Percentiles rank a stretch among this genome's conserved stretches.
Conservation (phyloP, 2,329 filamentous ascomycete genomes). For the Colletotrichum sp. region DNA sequence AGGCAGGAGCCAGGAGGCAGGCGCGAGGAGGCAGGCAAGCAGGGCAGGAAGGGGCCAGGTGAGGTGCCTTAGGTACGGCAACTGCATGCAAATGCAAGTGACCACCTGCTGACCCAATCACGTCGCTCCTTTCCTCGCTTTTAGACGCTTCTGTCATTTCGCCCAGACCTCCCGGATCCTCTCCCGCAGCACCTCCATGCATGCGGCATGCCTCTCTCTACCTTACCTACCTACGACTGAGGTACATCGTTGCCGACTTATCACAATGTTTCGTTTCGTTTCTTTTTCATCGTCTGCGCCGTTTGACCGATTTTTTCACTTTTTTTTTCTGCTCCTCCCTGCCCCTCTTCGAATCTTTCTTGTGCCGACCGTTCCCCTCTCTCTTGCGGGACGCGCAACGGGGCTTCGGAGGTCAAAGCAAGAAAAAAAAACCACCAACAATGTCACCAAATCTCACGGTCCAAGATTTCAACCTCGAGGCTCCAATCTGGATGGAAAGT, state of each 20-base stretch:
- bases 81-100: background rate
- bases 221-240: background rate
- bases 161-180: constrained; percentile 12
- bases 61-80: background rate
- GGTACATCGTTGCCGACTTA: background rate
- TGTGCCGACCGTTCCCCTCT: background rate
- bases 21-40: background rate
- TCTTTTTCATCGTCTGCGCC: background rate
- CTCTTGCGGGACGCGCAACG: background rate
- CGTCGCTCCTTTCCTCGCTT: background rate
- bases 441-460: background rate
- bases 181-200: constrained; percentile 7
- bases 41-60: background rate
- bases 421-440: background rate
- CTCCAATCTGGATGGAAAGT: background rate
- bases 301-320: background rate
- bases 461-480: background rate
- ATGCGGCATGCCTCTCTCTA: background rate
- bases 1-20: background rate
- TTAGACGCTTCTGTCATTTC: constrained; percentile 1
- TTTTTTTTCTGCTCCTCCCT: background rate
- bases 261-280: constrained; percentile 13
- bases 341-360: background rate
- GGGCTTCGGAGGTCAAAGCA: constrained; percentile 3
- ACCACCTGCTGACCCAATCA: background rate